Evolutionary conservation across 2,329 filamentous ascomycete species (phyloP).

Genomic region (Phoma sp.): DNA sequence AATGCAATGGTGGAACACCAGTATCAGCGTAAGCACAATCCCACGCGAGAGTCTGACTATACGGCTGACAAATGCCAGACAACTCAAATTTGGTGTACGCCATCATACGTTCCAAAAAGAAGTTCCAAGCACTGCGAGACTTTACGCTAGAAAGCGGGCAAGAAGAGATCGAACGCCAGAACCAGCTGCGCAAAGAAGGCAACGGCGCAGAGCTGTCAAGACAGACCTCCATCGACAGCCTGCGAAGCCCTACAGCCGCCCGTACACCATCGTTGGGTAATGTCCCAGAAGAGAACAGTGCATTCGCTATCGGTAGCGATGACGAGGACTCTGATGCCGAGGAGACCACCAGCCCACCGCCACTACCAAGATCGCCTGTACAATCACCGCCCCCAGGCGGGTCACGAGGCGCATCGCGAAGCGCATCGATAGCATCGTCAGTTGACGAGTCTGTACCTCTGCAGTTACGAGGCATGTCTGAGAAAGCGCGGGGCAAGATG

Average conservation of each 20-base stretch:
- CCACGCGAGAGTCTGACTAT: background rate
- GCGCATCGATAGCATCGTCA: conserved; percentile 72
- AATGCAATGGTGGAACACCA: conserved; percentile 91
- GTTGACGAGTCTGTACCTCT: conserved; percentile 81
- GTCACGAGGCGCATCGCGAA: conserved; percentile 57
- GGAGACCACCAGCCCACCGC: conserved; percentile 57
- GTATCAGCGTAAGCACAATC: conserved; percentile 68
- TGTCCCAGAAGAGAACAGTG: conserved; percentile 78
- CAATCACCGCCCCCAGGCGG: conserved; percentile 32
- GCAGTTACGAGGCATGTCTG: conserved; percentile 91
- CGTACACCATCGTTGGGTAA: conserved; percentile 67
- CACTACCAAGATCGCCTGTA: conserved; percentile 35
- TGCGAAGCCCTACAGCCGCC: conserved; percentile 67
- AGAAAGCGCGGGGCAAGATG: conserved; percentile 96
- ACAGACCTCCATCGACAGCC: conserved; percentile 72
- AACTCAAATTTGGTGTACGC: conserved; percentile 84
- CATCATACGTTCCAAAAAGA: conserved; percentile 79
- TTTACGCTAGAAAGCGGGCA: conserved; percentile 93
- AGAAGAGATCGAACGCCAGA: conserved; percentile 85
- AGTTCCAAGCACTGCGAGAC: conserved; percentile 82
- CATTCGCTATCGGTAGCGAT: conserved; percentile 89
- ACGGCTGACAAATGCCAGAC: conserved; percentile 54
- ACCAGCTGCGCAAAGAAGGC: conserved; percentile 71
- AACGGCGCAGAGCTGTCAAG: conserved; percentile 45
- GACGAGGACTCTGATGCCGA: conserved; percentile 71